Evolutionary conservation across 129 eudicot species (phyloP), one percentile per base, ranked within the genome.

Genomic region (Centaurea solstitialis): DNA sequence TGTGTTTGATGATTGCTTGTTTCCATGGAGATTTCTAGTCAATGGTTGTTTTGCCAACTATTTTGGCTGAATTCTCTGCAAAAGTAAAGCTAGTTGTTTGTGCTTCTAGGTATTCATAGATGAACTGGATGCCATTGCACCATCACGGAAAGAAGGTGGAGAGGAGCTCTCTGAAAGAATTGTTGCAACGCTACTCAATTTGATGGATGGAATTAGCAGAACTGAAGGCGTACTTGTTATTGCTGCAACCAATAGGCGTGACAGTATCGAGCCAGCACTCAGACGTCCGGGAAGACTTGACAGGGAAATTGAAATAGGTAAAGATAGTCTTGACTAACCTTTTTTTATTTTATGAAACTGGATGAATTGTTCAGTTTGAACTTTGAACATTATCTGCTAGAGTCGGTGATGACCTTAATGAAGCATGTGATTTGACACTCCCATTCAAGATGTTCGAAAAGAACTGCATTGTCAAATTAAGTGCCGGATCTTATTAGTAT

Each of bases 101-200:
- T 47, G 75, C 41, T 37, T 84, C 33, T 81, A 96, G 99, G 88
- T 96, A 13, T 96, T 96, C 83, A 93, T 96, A 47, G 99, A 96
- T 90, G 99, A 96, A 79, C 86, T 96, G 86, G 98, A 96, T 90
- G 91, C 99, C 72, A 93, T 96, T 74, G 99, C 99, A 72, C 98
- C 99, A 73, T 93, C 99, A 53, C 88, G 98, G 37, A 93, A 91
- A 79, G 93, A 96, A 57, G 99, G 97, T 17, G 97, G 97, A 81
- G 98, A 93, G 76, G 99, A 89, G 62, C 95, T 96, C 22, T 92
- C 97, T n/a, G 93, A 88, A 68, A 91, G 99, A 81, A 88, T 96
- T 84, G 98, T 96, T 75, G 99, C 98, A 73, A 89, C 99, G 9
- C 74, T 96, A 86, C 80, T 96, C 21, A 89, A 87, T 87, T 88